These are phyloP conservation scores for Vigna reflexopilosa DNA, from an alignment of 306 rosid genomes.

Conservation along the genomic window DNA sequence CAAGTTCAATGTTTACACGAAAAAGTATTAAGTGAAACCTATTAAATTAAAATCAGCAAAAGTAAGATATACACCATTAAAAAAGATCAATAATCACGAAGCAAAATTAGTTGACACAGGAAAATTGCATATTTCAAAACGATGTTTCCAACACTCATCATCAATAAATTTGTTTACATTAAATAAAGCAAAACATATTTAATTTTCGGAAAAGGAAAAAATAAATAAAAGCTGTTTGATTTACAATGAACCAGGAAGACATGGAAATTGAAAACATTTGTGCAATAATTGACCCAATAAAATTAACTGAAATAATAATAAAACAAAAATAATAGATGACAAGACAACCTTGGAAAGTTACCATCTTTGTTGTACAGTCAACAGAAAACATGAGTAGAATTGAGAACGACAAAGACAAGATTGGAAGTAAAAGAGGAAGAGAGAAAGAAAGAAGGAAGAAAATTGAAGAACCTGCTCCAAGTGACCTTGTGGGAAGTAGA, in stretches of 20 bases:
- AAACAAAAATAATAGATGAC: background rate
- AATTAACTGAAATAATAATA: background rate
- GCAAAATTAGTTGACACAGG: background rate
- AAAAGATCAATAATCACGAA: background rate
- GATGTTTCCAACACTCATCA: background rate
- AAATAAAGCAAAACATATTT: background rate
- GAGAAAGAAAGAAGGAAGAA: background rate
- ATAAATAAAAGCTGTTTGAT: background rate
- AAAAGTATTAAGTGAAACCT: too few relatives aligned
- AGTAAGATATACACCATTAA: too few relatives aligned
- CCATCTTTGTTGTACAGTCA: background rate
- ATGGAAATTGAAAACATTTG: background rate
- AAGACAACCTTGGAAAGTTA: background rate
- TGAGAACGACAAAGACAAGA: background rate
- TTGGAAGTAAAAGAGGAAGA: background rate
- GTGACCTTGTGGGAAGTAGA: conserved; percentile 77
- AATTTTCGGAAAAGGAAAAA: background rate
- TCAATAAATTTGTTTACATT: background rate
- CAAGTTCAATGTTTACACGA: too few relatives aligned
- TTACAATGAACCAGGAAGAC: background rate
- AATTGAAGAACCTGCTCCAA: conserved; percentile 72
- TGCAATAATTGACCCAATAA: background rate
- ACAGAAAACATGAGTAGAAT: background rate
- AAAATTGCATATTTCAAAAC: background rate
- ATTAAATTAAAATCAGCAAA: too few relatives aligned